phyloP scores from a whole-genome alignment of 2,329 filamentous ascomycete species.

The Aspergillus udagawae region DNA sequence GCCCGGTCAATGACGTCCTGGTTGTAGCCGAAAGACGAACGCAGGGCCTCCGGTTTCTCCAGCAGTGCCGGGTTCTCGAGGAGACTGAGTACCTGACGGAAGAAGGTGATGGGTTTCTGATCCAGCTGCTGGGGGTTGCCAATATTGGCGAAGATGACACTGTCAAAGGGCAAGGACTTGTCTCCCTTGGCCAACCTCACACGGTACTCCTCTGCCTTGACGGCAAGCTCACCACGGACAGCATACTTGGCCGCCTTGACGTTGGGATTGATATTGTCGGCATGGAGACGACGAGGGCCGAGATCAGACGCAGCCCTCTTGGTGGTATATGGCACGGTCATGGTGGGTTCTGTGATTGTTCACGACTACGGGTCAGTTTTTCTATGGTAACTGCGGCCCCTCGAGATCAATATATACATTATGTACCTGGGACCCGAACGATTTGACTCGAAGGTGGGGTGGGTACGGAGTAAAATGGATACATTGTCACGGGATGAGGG shows the following conservation, averaged over 20 bases:
- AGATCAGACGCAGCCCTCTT: slow-evolving; percentile 46
- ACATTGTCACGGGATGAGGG: slow-evolving; percentile 10
- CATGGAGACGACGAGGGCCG: slow-evolving; percentile 54
- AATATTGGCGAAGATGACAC: slow-evolving; percentile 96
- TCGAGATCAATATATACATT: neutral
- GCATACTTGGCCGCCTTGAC: slow-evolving; percentile 89
- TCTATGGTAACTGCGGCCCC: neutral
- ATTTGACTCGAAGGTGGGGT: neutral
- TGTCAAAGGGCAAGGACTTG: slow-evolving; percentile 71
- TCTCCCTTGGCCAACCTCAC: slow-evolving; percentile 58
- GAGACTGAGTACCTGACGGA: slow-evolving; percentile 91
- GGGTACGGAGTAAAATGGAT: neutral
- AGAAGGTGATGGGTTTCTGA: slow-evolving; percentile 98
- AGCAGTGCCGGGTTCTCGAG: slow-evolving; percentile 85
- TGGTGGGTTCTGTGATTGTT: slow-evolving; percentile 23
- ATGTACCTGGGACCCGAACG: neutral
- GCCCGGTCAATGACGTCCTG: slow-evolving; percentile 83
- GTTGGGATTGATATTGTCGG: slow-evolving; percentile 89
- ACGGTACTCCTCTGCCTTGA: slow-evolving; percentile 88
- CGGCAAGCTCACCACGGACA: slow-evolving; percentile 90
- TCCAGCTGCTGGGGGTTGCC: slow-evolving; percentile 98
- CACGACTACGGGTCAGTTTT: slow-evolving; percentile 5
- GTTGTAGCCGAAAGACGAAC: slow-evolving; percentile 77
- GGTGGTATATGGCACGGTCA: slow-evolving; percentile 19
- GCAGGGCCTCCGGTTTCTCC: slow-evolving; percentile 75